phyloP scores from a whole-genome alignment of 2,329 filamentous ascomycete genomes.

The Alternaria incomplexa region DNA sequence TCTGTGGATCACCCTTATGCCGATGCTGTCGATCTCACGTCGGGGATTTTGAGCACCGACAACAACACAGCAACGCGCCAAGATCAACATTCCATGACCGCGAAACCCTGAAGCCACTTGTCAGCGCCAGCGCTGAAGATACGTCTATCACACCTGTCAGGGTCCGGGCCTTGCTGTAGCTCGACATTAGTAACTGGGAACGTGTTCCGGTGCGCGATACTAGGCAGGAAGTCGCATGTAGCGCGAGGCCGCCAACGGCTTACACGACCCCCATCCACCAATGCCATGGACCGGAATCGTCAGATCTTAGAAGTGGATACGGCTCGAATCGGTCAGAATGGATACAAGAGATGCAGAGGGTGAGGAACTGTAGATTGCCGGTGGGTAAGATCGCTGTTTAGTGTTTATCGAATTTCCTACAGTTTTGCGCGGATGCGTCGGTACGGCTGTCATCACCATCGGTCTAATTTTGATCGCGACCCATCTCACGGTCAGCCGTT shows the following conservation, averaged over 20 bases:
- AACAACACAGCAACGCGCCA: background rate
- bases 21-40: conserved; percentile 3
- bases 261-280: background rate
- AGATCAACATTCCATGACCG: background rate
- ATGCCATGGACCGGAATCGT: background rate
- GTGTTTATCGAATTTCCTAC: background rate
- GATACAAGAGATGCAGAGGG: background rate
- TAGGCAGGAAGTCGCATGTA: background rate
- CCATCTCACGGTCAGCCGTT: background rate
- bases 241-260: background rate
- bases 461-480: background rate
- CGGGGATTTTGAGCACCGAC: background rate
- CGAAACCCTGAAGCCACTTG: background rate
- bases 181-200: background rate
- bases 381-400: background rate
- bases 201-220: background rate
- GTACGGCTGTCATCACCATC: background rate
- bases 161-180: background rate
- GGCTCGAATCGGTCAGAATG: background rate
- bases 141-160: background rate
- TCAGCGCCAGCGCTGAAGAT: background rate
- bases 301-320: background rate
- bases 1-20: background rate
- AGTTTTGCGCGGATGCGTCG: background rate
- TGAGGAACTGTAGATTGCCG: background rate